These are phyloP conservation scores for Neocatenulostroma microsporum DNA, from an alignment of 2,329 filamentous ascomycete genomes.

Conservation along the genomic window DNA sequence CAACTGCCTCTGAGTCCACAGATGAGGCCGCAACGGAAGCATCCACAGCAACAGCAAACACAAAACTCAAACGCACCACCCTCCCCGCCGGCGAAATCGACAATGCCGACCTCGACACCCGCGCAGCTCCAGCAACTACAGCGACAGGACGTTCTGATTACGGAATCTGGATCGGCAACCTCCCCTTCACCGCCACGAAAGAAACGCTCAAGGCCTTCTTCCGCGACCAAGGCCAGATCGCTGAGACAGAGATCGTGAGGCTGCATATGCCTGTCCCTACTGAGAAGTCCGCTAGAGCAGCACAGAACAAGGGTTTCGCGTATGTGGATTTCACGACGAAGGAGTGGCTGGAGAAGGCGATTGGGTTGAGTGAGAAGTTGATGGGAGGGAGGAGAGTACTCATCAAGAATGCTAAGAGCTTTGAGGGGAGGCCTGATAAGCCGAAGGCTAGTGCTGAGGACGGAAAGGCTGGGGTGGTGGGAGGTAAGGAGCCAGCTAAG, in stretches of 20 bases:
- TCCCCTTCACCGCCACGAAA: conserved; percentile 74
- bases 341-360: conserved; percentile 64
- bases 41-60: too few species aligned
- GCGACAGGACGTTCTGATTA: conserved; percentile 57
- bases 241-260: conserved; percentile 66
- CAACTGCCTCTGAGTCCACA: conserved; percentile 16
- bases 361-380: conserved; percentile 78
- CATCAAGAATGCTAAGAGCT: conserved; percentile 88
- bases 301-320: conserved; percentile 85
- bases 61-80: too few species aligned
- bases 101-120: conserved; percentile 8
- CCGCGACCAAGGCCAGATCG: conserved; percentile 54
- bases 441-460: too few species aligned
- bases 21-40: conserved; percentile 3
- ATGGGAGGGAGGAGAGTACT: conserved; percentile 69
- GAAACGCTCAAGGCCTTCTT: conserved; percentile 72
- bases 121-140: too few species aligned
- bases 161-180: conserved; percentile 93
- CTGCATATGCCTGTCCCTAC: conserved; percentile 65
- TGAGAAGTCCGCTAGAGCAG: conserved; percentile 31
- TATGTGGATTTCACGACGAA: conserved; percentile 80
- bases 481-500: conserved; percentile 60
- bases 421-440: conserved; percentile 69
- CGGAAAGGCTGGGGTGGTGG: too few species aligned
- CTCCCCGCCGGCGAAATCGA: too few species aligned